Base-by-base conservation (phyloP, 257 asterid genomes). In the Rauvolfia tetraphylla region DNA sequence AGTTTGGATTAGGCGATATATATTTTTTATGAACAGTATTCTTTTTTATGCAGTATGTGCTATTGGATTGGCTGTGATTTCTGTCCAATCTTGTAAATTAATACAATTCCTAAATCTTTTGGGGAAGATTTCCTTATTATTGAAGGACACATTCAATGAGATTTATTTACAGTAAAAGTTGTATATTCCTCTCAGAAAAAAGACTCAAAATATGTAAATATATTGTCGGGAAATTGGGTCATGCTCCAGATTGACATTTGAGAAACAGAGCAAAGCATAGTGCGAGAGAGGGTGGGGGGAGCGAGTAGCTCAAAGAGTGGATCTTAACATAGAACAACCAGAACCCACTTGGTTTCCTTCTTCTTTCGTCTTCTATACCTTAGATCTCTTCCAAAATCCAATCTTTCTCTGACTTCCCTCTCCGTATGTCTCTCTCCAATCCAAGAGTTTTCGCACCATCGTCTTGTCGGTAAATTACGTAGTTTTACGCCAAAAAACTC, bases 361-460 rank as follows among this genome's bases (percentile, higher is more conserved):
- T 34, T 0, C 36, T 1, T 79, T 23, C 42, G 14, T 36, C 23
- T 23, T 59, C 6, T 69, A 36, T 5, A 5, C 61, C 34, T 65
- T 68, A 79, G 85, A 82, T 82, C 82, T 78, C 82, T 71, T 25
- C 11, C 25, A 71, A 78, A 74, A 62, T 79, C 73, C 68, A 57
- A 75, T 71, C 41, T 82, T 82, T 75, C 33, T 58, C 25, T 39
- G 6, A 44, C 44, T 70, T 57, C 39, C 59, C 41, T 72, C 29
- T 76, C 46, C 54, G 63, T 74, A 70, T 54, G 71, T 65, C 72
- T 76, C 46, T 63, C 18, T 69, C n/a, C 61, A 75, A 71, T 80
- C 80, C 65, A 62, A 76, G 73, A 80, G 56, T 61, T 61, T n/a
- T 6, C 34, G 36, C 18, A 31, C 25, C 75, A 6, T 18, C 8